Conservation (phyloP, 768 basidiomycete genomes). For the Phaeotremella fagi region DNA sequence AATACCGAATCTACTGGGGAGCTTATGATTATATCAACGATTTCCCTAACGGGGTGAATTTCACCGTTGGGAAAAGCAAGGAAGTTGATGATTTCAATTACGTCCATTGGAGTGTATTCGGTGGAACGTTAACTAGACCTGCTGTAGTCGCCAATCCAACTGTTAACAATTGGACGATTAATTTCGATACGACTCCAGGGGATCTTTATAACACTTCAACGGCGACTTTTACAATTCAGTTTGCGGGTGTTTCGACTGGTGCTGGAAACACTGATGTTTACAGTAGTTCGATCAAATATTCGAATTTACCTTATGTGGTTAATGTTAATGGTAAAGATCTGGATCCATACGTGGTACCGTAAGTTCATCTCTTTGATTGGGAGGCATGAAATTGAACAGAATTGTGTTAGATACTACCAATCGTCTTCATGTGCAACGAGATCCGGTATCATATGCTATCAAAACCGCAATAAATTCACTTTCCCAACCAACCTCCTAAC, state of each 20-base stretch:
- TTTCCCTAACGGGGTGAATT: conserved; percentile 34
- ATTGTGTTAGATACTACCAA: conserved; percentile 18
- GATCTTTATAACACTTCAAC: conserved; percentile 5
- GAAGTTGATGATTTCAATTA: conserved; percentile 25
- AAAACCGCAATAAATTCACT: conserved; percentile 3
- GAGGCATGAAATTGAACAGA: too few species aligned
- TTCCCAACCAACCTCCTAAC: conserved; percentile 6
- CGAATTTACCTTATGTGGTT: conserved; percentile 14
- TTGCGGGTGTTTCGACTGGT: conserved; percentile 15
- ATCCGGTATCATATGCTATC: conserved; percentile 17
- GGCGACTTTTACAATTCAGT: conserved; percentile 21
- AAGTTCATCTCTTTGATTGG: too few species aligned
- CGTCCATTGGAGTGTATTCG: conserved; percentile 21
- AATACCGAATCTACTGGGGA: conserved; percentile 35
- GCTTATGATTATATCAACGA: conserved; percentile 30
- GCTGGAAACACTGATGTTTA: conserved; percentile 18
- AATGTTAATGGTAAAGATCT: conserved; percentile 16
- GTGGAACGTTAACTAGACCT: conserved; percentile 7
- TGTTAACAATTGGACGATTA: conserved; percentile 25
- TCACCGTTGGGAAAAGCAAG: conserved; percentile 16
- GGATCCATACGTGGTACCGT: conserved; percentile 16
- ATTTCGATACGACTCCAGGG: conserved; percentile 6
- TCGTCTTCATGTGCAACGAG: conserved; percentile 21
- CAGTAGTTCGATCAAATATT: conserved; percentile 5
- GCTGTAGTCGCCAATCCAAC: conserved; percentile 1